phyloP scores from a whole-genome alignment of 495 filamentous ascomycete genomes.

The Baudoinia panamericana region DNA sequence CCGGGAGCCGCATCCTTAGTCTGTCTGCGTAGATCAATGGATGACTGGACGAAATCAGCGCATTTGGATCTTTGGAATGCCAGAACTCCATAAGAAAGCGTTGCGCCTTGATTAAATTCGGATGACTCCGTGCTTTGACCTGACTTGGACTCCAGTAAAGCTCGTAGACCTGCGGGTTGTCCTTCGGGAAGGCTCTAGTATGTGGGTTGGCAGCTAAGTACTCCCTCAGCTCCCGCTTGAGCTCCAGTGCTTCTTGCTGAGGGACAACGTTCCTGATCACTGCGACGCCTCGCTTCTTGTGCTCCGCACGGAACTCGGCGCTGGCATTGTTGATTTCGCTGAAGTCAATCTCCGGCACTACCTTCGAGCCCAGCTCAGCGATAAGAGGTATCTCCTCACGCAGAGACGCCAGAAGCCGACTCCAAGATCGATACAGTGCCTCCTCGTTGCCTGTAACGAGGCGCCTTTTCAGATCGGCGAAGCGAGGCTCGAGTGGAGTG shows the following conservation, averaged over 20 bases:
- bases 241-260: slow-evolving; percentile 26
- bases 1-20: slow-evolving; percentile 61
- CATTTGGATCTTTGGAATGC: slow-evolving; percentile 51
- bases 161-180: slow-evolving; percentile 68
- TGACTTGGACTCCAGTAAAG: slow-evolving; percentile 80
- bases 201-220: slow-evolving; percentile 32
- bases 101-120: slow-evolving; percentile 56
- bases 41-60: slow-evolving; percentile 43
- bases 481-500: slow-evolving; percentile 55
- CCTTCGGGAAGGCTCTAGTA: slow-evolving; percentile 38
- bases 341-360: slow-evolving; percentile 31
- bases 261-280: slow-evolving; percentile 30
- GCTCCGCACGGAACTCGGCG: slow-evolving; percentile 21
- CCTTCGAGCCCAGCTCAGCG: slow-evolving; percentile 28
- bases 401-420: slow-evolving; percentile 48
- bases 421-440: slow-evolving; percentile 51
- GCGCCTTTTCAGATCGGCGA: slow-evolving; percentile 56
- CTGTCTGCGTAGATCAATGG: slow-evolving; percentile 71
- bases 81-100: slow-evolving; percentile 59
- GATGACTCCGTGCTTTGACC: slow-evolving; percentile 57
- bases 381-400: slow-evolving; percentile 41
- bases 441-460: slow-evolving; percentile 52
- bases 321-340: slow-evolving; percentile 24
- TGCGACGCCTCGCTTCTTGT: slow-evolving; percentile 29
- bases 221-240: slow-evolving; percentile 28